phyloP scores from a whole-genome alignment of 2,329 filamentous ascomycete genomes.

The Cladosporium halotolerans region DNA sequence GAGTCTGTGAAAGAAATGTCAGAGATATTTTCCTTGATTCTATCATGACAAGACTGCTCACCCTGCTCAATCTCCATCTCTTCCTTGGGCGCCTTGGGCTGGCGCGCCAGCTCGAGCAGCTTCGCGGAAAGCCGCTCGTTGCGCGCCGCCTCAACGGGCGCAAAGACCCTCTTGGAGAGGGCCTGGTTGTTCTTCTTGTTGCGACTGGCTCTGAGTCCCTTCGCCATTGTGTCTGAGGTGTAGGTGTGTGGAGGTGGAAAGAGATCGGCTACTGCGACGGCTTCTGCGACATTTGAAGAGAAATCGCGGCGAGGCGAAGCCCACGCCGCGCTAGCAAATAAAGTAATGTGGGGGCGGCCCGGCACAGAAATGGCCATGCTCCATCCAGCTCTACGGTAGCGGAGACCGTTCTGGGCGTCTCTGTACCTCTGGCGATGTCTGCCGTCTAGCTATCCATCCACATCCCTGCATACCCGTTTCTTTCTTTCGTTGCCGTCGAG shows the following conservation, averaged over 20 bases:
- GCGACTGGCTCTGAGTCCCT: slow-evolving; percentile 71
- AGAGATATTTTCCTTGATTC: background rate
- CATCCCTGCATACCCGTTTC: no score
- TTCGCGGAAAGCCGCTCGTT: slow-evolving; percentile 80
- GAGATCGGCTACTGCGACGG: background rate
- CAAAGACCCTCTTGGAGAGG: slow-evolving; percentile 76
- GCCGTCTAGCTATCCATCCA: no score
- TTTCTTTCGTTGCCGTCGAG: no score
- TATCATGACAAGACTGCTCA: slow-evolving; percentile 10
- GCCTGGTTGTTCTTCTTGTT: slow-evolving; percentile 77
- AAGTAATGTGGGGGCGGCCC: slow-evolving; percentile 8
- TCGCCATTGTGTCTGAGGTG: slow-evolving; percentile 62
- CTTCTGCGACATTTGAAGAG: slow-evolving; percentile 8
- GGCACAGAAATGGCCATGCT: background rate
- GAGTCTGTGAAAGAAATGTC: background rate
- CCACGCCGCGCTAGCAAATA: slow-evolving; percentile 2
- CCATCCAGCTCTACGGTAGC: background rate
- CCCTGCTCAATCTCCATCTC: slow-evolving; percentile 44
- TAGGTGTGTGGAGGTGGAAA: slow-evolving; percentile 7
- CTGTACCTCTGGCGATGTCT: no score
- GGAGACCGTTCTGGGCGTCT: background rate
- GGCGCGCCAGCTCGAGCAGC: slow-evolving; percentile 70
- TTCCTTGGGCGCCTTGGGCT: slow-evolving; percentile 58
- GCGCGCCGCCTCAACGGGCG: slow-evolving; percentile 71
- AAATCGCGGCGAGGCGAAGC: background rate